A percentile compares a stretch with the other conserved stretches of the same genome.
These are phyloP conservation scores for Suhomyces panamericanus DNA, from an alignment of 1,139 yeast species.

Conservation along the genomic window DNA sequence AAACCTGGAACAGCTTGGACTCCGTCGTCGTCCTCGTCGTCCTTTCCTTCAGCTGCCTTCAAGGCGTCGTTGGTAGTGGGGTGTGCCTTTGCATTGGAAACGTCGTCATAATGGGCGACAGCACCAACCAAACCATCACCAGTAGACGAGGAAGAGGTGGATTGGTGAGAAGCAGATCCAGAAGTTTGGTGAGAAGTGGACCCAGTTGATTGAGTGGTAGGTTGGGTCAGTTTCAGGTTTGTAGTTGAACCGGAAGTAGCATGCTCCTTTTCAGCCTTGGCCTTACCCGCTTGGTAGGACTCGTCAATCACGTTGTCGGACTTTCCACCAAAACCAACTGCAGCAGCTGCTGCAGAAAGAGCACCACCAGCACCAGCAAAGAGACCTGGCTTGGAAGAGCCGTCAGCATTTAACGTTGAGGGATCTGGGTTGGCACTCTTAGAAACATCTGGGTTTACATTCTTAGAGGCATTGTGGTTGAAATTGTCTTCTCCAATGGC, in stretches of 20 bases:
- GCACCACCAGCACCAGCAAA: conserved; percentile 22
- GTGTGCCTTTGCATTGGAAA: conserved; percentile 24
- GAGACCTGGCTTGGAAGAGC: conserved; percentile 11
- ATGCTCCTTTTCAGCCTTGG: conserved; percentile 9
- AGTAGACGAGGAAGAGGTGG: background rate
- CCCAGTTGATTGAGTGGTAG: no score
- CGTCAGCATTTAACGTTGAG: conserved; percentile 5
- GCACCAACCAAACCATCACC: conserved; percentile 19
- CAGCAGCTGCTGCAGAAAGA: conserved; percentile 29
- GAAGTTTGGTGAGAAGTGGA: background rate
- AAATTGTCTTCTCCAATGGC: background rate
- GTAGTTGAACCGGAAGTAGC: no score
- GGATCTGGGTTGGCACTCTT: no score
- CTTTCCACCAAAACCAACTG: conserved; percentile 20
- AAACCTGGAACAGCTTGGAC: conserved; percentile 14
- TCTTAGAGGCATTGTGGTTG: background rate
- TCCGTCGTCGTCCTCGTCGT: conserved; percentile 11
- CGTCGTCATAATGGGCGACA: conserved; percentile 25
- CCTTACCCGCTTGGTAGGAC: conserved; percentile 19
- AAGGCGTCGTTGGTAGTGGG: conserved; percentile 8
- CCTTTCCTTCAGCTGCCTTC: conserved; percentile 4
- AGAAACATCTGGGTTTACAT: conserved; percentile 3
- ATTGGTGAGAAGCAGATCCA: background rate
- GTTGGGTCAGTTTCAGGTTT: no score
- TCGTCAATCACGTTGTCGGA: conserved; percentile 14